phyloP scores from a whole-genome alignment of 1,284 basidiomycete species.

The Somion occarium region DNA sequence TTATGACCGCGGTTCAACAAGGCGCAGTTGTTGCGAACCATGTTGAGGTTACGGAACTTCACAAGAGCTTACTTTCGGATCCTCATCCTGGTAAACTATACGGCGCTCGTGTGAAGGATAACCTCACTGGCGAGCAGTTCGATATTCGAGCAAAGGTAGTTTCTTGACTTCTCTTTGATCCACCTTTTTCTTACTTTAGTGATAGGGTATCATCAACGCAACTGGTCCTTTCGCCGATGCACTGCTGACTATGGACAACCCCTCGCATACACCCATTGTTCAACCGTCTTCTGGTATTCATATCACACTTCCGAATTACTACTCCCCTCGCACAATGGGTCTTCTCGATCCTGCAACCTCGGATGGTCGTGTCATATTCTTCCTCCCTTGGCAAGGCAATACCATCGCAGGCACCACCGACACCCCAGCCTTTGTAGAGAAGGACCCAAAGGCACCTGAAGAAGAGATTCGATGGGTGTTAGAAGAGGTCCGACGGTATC shows the following conservation, averaged over 20 bases:
- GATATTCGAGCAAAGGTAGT: conserved; percentile 77
- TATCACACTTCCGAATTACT: conserved; percentile 96
- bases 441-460: conserved; percentile 83
- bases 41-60: conserved; percentile 78
- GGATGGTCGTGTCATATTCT: conserved; percentile 97
- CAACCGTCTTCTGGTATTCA: conserved; percentile 92
- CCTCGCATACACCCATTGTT: conserved; percentile 81
- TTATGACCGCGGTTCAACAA: conserved; percentile 92
- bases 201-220: conserved; percentile 88
- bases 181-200: no score
- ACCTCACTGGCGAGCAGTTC: conserved; percentile 81
- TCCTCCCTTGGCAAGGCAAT: conserved; percentile 98
- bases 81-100: conserved; percentile 64
- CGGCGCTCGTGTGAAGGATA: conserved; percentile 80
- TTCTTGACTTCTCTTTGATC: conserved; percentile 2
- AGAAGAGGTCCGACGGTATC: conserved; percentile 87
- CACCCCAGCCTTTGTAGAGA: conserved; percentile 71
- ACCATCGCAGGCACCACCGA: conserved; percentile 98
- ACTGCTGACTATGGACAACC: conserved; percentile 84
- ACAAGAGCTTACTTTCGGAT: conserved; percentile 53
- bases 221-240: conserved; percentile 94
- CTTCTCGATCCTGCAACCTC: conserved; percentile 94
- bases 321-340: conserved; percentile 93
- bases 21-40: conserved; percentile 92
- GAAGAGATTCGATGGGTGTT: conserved; percentile 97